These are phyloP conservation scores for Aurantiochytrium sp. DNA, from an alignment of 108 stramenopile genomes.

Conservation along the genomic window DNA sequence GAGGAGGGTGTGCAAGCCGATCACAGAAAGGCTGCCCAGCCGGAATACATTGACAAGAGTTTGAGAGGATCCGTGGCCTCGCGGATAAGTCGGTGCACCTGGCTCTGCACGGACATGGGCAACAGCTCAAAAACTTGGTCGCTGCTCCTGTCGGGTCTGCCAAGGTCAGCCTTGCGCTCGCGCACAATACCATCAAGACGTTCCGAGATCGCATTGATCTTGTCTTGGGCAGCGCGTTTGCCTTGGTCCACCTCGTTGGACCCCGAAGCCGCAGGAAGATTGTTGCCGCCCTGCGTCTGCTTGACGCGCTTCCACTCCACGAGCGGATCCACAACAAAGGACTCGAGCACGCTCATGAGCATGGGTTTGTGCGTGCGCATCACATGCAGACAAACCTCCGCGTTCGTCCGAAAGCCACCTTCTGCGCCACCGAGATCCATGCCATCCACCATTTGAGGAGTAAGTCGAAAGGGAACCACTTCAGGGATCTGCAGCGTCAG, in stretches of 20 bases:
- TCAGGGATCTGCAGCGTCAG: slow-evolving; percentile 77
- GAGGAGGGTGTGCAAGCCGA: no score
- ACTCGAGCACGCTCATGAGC: slow-evolving; percentile 88
- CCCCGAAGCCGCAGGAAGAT: background rate
- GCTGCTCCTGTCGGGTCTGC: slow-evolving; percentile 39
- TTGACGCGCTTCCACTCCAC: slow-evolving; percentile 26
- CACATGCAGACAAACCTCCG: slow-evolving; percentile 69
- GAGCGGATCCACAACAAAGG: slow-evolving; percentile 60
- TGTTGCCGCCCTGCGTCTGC: slow-evolving; percentile 28
- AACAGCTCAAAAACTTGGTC: slow-evolving; percentile 23
- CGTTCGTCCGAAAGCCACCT: slow-evolving; percentile 69
- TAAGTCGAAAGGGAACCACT: slow-evolving; percentile 94
- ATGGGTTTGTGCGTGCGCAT: slow-evolving; percentile 83
- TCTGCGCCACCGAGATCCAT: slow-evolving; percentile 82
- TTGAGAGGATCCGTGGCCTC: slow-evolving; percentile 51
- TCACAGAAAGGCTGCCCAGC: slow-evolving; percentile 33
- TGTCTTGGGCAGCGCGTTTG: background rate
- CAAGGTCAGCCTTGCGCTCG: background rate
- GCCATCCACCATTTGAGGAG: slow-evolving; percentile 93
- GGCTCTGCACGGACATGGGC: slow-evolving; percentile 54
- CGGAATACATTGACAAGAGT: slow-evolving; percentile 49
- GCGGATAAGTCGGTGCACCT: slow-evolving; percentile 51
- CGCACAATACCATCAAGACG: background rate
- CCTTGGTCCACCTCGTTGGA: background rate
- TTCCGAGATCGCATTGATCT: background rate